Conservation (phyloP, 805 yeast genomes). For the Nakazawaea wickerhamii region DNA sequence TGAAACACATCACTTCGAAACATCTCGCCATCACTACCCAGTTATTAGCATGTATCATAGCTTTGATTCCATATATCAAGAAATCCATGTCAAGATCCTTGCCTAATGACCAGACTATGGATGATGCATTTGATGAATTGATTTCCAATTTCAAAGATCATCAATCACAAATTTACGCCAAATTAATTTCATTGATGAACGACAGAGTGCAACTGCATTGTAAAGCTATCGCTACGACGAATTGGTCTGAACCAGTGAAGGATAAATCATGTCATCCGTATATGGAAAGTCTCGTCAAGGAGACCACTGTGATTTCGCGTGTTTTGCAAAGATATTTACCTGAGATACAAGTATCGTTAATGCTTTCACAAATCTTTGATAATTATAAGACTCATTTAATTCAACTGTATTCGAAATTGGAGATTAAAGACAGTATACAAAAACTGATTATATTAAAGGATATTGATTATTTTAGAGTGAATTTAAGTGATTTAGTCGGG, state of each 20-base stretch:
- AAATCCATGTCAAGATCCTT: conserved; percentile 24
- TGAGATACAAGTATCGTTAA: conserved; percentile 36
- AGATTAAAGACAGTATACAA: conserved; percentile 44
- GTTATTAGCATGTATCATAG: conserved; percentile 45
- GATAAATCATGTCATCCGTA: conserved; percentile 50
- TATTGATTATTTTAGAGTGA: conserved; percentile 58
- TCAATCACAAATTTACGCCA: conserved; percentile 54
- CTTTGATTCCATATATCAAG: conserved; percentile 30
- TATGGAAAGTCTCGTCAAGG: conserved; percentile 62
- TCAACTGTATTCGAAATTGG: conserved; percentile 44
- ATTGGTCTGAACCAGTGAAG: conserved; percentile 44
- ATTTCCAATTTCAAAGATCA: conserved; percentile 48
- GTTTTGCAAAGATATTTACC: conserved; percentile 57
- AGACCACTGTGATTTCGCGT: conserved; percentile 57
- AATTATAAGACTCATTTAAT: conserved; percentile 52
- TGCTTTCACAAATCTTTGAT: conserved; percentile 47
- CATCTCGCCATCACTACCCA: conserved; percentile 67
- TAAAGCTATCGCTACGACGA: conserved; percentile 36
- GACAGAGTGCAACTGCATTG: conserved; percentile 55
- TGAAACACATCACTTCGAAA: conserved; percentile 68
- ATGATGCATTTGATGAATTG: conserved; percentile 33
- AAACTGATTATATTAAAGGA: conserved; percentile 54
- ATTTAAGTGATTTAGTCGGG: conserved; percentile 51
- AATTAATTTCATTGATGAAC: conserved; percentile 64
- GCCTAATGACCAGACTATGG: conserved; percentile 25